Percentiles rank a stretch among this genome's conserved stretches.
Evolutionary conservation across 2,329 filamentous ascomycete genomes (phyloP).

Genomic region (Pseudocercospora musae): DNA sequence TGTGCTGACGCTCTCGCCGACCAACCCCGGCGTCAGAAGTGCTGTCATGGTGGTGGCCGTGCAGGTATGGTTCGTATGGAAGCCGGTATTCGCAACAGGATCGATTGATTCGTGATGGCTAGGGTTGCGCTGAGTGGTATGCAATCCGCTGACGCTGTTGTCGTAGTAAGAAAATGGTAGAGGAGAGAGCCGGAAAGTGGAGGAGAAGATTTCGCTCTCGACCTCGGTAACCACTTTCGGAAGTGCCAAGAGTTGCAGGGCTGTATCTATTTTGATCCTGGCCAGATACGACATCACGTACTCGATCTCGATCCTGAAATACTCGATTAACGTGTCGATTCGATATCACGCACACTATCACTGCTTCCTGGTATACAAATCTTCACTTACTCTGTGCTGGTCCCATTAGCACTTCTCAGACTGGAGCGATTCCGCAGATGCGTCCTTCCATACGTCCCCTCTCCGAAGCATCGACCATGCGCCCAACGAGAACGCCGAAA

Average conservation of each 20-base stretch:
- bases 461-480: neutral
- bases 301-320: no score
- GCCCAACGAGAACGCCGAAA: slow-evolving; percentile 1
- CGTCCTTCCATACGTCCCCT: neutral
- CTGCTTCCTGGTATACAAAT: no score
- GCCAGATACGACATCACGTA: neutral
- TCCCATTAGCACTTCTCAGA: neutral
- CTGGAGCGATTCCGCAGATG: neutral
- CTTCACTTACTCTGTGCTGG: no score
- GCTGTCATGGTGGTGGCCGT: neutral
- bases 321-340: no score
- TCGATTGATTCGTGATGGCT: neutral
- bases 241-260: neutral
- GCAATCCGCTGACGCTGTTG: neutral
- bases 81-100: neutral
- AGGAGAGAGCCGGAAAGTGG: neutral
- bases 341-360: no score
- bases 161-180: neutral
- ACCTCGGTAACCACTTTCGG: neutral
- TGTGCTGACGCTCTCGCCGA: neutral
- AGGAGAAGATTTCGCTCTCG: neutral
- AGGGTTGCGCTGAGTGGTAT: neutral
- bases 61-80: neutral
- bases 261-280: neutral
- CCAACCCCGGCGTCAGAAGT: neutral